Evolutionary conservation across 306 rosid genomes (phyloP), one percentile per base, ranked within the genome.

Genomic region (Sicyos edulis): DNA sequence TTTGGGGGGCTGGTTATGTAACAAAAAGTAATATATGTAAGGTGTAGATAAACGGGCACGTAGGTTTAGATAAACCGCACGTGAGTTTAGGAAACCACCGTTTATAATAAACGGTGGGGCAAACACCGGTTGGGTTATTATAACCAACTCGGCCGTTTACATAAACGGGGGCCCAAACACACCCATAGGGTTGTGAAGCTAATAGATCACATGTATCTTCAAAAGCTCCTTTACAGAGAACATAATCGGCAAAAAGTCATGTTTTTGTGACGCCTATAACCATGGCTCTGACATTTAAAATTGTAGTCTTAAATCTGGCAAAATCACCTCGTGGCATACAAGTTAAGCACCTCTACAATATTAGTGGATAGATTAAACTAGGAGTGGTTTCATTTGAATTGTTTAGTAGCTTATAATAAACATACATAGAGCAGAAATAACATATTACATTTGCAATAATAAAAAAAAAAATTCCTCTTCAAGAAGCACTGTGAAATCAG

Each of bases 251-350:
- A 45, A 54, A 54, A 54, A 54, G 12, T 17, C 59, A 54, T 54
- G 20, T 19, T 19, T 8, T 54, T 54, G 26, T 17, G 26, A 19
- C 12, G 8, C 57, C 22, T 54, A 7, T 54, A 57, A 57, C 32
- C 34, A 57, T 10, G 40, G 8, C n/a, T 40, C 64, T 58, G 40
- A 58, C 12, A 21, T 58, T 58, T 22, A 58, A 12, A 21, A 58
- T 58, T 24, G 64, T 37, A 24, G 8, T 58, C 64, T 58, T 58
- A 58, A 58, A 58, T 22, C 6, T 58, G n/a, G 64, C 22, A 58
- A 58, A 58, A 58, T 22, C 65, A 59, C 65, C n/a, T 12, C 15
- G 34, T 59, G 65, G 44, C 65, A 59, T 26, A 59, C 65, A 59
- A 24, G 17, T 24, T 12, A 34, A 24, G 42, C 22, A 12, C 44